These are phyloP conservation scores for Talaromyces sp. DNA, from an alignment of 2,329 filamentous ascomycete species.

Conservation along the genomic window DNA sequence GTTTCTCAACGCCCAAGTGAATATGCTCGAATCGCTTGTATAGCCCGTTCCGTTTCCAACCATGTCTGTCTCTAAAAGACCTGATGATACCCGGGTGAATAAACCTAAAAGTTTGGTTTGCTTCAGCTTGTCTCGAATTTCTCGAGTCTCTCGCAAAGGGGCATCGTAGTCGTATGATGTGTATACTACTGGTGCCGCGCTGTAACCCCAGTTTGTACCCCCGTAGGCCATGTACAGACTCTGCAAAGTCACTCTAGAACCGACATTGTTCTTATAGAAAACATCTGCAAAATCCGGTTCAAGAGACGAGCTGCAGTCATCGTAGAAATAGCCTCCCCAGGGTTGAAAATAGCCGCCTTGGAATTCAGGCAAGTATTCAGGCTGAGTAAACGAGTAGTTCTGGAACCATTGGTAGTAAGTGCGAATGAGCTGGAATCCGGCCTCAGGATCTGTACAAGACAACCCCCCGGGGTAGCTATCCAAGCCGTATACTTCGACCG, in stretches of 20 bases:
- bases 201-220: slow-evolving; percentile 79
- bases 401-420: slow-evolving; percentile 56
- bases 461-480: slow-evolving; percentile 54
- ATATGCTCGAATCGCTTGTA: slow-evolving; percentile 38
- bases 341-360: slow-evolving; percentile 69
- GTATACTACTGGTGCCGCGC: slow-evolving; percentile 64
- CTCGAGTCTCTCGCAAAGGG: slow-evolving; percentile 63
- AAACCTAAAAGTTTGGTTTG: slow-evolving; percentile 42
- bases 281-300: slow-evolving; percentile 70
- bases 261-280: slow-evolving; percentile 72
- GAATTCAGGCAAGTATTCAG: slow-evolving; percentile 56
- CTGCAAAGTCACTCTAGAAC: slow-evolving; percentile 63
- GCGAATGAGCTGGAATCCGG: slow-evolving; percentile 48
- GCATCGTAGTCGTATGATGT: slow-evolving; percentile 60
- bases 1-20: slow-evolving; percentile 51
- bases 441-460: slow-evolving; percentile 46
- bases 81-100: slow-evolving; percentile 50
- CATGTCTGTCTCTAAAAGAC: slow-evolving; percentile 51
- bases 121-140: slow-evolving; percentile 78
- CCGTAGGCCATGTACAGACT: slow-evolving; percentile 76
- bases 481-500: slow-evolving; percentile 62
- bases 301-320: slow-evolving; percentile 60
- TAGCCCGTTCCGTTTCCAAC: slow-evolving; percentile 52
- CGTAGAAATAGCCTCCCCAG: slow-evolving; percentile 69
- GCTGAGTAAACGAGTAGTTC: slow-evolving; percentile 51